These are phyloP conservation scores for Mucor sp. DNA, from an alignment of 371 early-diverging fungal genomes.

Conservation along the genomic window DNA sequence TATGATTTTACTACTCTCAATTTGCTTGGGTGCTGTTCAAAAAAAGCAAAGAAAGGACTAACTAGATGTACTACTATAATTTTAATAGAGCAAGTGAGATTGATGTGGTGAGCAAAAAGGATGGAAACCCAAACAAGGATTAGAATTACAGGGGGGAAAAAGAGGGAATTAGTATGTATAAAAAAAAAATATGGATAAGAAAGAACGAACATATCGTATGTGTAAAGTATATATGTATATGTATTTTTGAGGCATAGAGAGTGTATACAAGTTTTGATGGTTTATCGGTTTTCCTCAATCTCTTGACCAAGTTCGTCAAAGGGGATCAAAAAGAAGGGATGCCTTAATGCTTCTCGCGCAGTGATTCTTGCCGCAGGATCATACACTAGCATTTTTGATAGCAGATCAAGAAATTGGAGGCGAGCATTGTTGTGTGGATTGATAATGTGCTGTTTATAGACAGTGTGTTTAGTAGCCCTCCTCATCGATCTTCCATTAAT, in stretches of 20 bases:
- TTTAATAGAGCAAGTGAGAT: background rate
- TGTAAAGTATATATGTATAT: background rate
- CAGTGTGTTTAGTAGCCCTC: background rate
- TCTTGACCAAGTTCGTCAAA: slow-evolving; percentile 41
- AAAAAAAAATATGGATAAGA: background rate
- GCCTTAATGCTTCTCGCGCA: slow-evolving; percentile 81
- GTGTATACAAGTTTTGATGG: background rate
- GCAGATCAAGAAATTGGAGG: slow-evolving; percentile 61
- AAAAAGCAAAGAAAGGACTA: background rate
- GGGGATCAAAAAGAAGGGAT: slow-evolving; percentile 74
- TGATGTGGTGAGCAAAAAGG: too few species aligned
- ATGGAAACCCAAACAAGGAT: background rate
- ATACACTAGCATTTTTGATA: slow-evolving; percentile 80
- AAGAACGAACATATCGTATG: background rate
- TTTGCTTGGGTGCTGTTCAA: too few species aligned
- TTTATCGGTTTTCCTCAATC: slow-evolving; percentile 3
- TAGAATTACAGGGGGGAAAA: background rate
- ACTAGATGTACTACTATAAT: background rate
- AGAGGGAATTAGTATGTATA: background rate
- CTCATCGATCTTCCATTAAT: background rate
- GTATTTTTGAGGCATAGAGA: background rate
- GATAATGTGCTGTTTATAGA: slow-evolving; percentile 33
- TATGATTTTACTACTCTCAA: too few species aligned
- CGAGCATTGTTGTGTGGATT: slow-evolving; percentile 31
- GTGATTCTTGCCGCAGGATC: slow-evolving; percentile 86